Evolutionary conservation across 116 monocot species (phyloP), one percentile per base, ranked within the genome.

Genomic region (Dioscorea cayenensis): DNA sequence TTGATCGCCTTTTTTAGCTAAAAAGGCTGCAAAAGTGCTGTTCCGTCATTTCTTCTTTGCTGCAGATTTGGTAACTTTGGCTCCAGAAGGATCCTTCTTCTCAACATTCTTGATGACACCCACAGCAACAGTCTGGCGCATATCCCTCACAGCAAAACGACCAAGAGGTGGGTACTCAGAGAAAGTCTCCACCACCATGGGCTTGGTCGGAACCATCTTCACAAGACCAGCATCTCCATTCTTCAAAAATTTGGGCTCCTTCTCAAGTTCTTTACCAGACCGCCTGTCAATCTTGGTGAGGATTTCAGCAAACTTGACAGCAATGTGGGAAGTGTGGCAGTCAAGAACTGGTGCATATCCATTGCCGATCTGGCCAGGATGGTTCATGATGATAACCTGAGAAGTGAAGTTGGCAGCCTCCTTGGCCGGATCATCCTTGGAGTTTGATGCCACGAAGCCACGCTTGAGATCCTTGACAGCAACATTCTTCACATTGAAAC

Each of bases 381-480:
- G 70, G 28, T 70, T 70, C 70, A 70, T 70, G 29, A 70, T 70
- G 58, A 70, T 70, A 35, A 70, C 70, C 70, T 70, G 70, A 8
- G 70, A 70, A 52, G 70, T 70, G 19, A 70, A 70, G 70, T 70
- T 70, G 55, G 70, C 70, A 70, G 70, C 70, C 29, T 58, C 70
- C 70, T 58, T 70, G 17, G 70, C 70, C 29, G 70, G 70, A 58
- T 70, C 70, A 14, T 70, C 70, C 58, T 58, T 69, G 51, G 68
- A 69, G 49, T 69, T 69, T 7, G 68, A 69, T 22, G 68, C 68
- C n/a, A 69, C 68, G 51, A 22, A 69, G 1, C 68, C 68, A 69
- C 68, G 68, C 68, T 69, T 70, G 59, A 70, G 70, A 19, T 70
- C 70, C 70, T 70, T 70, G 35, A 70, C 70, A 70, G 70, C 70